Evolutionary conservation across 1,284 basidiomycete genomes (phyloP), one percentile per base, ranked within the genome.

Genomic region (Sanghuangporus sanghuang): DNA sequence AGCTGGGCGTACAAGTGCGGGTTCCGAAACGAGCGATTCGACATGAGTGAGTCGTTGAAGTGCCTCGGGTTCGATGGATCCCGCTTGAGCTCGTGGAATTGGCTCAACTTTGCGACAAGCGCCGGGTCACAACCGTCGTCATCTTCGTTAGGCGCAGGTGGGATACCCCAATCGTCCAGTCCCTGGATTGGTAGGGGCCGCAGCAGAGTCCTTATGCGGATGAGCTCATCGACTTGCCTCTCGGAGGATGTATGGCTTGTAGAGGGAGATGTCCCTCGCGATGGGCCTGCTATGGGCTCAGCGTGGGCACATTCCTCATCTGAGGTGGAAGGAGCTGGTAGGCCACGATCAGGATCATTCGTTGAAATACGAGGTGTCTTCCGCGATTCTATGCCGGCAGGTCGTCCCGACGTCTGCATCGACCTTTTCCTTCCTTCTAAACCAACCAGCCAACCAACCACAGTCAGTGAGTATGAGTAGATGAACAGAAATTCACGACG

Each of bases 41-140:
- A 83, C 85, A 96, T 90, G 40, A 99, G 83, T 0, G 92, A 92
- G 72, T 95, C 92, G 73, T 98, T 98, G 78, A 97, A 98, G 72
- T 97, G 95, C 67, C 88, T 88, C n/a, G 90, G 85, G 62, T 85
- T 81, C 4, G 66, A 68, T 2, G 81, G 72, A 67, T 87, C 80
- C 56, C 72, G 77, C 73, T 94, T 96, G 63, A 95, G 83, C 5
- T 77, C 73, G 64, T 86, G 83, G 71, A 91, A 98, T 64, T 89
- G 87, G 0, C 83, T 76, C 16, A 95, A 81, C 74, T 96, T 96
- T 1, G 84, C 92, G 72, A 84, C 79, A 57, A 93, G 79, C 7
- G 78, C 77, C 32, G 85, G 80, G 70, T 89, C 84, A 61, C 83
- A 86, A 9, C 81, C 76, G 32, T 78, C 78, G 3, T 54, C 53